Evolutionary conservation across 148 eudicot species (phyloP).

Genomic region (Mesembryanthemum crystallinum): DNA sequence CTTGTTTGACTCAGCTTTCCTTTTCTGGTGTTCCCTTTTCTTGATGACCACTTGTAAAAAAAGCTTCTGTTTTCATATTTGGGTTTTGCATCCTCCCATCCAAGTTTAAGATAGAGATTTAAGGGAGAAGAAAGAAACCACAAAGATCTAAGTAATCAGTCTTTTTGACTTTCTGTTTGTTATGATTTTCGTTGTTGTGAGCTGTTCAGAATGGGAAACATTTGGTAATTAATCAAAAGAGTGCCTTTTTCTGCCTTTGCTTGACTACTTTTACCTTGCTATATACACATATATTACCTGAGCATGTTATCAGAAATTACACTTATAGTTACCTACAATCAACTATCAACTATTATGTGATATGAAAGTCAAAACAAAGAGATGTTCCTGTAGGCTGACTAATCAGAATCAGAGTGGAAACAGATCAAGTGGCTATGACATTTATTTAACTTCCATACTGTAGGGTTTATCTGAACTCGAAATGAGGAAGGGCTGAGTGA

Average conservation of each 20-base stretch:
- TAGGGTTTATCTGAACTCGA: slow-evolving; percentile 27
- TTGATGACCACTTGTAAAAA: slow-evolving; percentile 16
- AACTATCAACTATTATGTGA: slow-evolving; percentile 1
- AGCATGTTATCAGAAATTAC: not conserved
- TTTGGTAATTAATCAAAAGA: slow-evolving; percentile 12
- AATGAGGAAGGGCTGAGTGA: slow-evolving; percentile 54
- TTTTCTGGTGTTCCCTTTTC: not conserved
- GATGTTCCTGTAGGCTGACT: not conserved
- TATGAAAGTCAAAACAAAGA: not conserved
- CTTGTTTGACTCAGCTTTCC: slow-evolving; percentile 4
- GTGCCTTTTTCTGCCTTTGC: not conserved
- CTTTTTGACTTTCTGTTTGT: slow-evolving; percentile 3
- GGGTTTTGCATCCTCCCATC: slow-evolving; percentile 12
- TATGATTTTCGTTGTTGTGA: slow-evolving; percentile 11
- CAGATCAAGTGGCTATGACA: not conserved
- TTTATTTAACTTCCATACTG: not conserved
- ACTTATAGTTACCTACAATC: not conserved
- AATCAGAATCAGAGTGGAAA: not conserved
- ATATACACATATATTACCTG: not conserved
- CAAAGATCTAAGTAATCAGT: slow-evolving; percentile 4
- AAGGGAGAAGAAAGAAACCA: slow-evolving; percentile 17
- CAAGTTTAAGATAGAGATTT: slow-evolving; percentile 20
- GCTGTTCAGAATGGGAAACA: slow-evolving; percentile 1
- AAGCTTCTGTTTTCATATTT: slow-evolving; percentile 9
- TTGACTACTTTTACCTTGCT: not conserved